A percentile compares a stretch with the other conserved stretches of the same genome.
phyloP scores from a whole-genome alignment of 2,329 filamentous ascomycete species.

The Fusarium sp. region DNA sequence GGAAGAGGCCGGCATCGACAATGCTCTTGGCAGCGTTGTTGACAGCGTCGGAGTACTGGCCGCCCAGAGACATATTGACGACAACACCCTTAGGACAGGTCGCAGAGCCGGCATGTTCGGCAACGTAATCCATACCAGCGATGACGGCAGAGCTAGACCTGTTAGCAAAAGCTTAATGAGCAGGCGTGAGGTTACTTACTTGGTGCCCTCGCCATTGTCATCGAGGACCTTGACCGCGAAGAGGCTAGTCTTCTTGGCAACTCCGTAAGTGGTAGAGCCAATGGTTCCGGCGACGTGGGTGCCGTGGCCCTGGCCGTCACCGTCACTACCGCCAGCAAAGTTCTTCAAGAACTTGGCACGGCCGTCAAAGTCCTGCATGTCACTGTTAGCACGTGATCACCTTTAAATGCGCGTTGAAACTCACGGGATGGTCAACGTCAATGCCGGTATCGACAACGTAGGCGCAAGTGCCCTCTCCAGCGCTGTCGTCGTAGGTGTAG shows the following conservation, averaged over 20 bases:
- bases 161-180: neutral
- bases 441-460: slow-evolving; percentile 67
- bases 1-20: slow-evolving; percentile 64
- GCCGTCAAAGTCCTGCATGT: slow-evolving; percentile 52
- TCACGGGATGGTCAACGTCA: slow-evolving; percentile 55
- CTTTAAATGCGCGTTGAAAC: slow-evolving; percentile 22
- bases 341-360: slow-evolving; percentile 53
- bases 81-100: slow-evolving; percentile 63
- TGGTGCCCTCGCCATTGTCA: slow-evolving; percentile 51
- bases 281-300: slow-evolving; percentile 57
- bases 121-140: slow-evolving; percentile 63
- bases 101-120: slow-evolving; percentile 54
- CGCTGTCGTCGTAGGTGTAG: slow-evolving; percentile 59
- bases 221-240: slow-evolving; percentile 64
- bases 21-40: slow-evolving; percentile 67
- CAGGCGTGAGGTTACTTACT: slow-evolving; percentile 27
- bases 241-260: slow-evolving; percentile 62
- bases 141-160: slow-evolving; percentile 58
- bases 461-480: slow-evolving; percentile 59
- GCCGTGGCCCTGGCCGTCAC: slow-evolving; percentile 59
- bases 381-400: neutral
- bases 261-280: slow-evolving; percentile 53
- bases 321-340: slow-evolving; percentile 44
- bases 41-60: slow-evolving; percentile 60
- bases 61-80: slow-evolving; percentile 72